Conservation (phyloP, 176 grass and related monocot species). For the Calamus simplicifolius region DNA sequence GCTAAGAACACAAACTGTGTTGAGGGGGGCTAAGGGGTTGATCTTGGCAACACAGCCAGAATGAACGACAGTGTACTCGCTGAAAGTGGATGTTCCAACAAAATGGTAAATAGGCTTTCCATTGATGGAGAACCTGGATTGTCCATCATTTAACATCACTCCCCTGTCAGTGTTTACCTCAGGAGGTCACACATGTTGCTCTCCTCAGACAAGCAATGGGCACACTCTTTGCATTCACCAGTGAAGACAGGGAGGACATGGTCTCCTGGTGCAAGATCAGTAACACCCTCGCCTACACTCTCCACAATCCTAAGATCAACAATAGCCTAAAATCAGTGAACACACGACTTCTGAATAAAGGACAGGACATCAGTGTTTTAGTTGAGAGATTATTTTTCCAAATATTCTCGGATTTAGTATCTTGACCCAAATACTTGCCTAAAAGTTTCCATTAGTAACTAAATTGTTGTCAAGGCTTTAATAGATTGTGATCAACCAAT, state of each 20-base stretch:
- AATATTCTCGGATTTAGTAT: too few relatives aligned
- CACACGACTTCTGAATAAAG: too few relatives aligned
- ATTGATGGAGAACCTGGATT: slow-evolving; percentile 3
- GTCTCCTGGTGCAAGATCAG: slow-evolving; percentile 9
- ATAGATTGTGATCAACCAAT: too few relatives aligned
- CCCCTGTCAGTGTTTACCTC: slow-evolving; percentile 9
- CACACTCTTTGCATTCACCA: slow-evolving; percentile 10
- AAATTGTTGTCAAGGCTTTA: too few relatives aligned
- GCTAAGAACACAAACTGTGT: slow-evolving; percentile 3
- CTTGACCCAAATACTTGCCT: too few relatives aligned
- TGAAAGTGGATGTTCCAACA: slow-evolving; percentile 7
- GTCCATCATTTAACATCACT: slow-evolving; percentile 3
- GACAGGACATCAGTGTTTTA: too few relatives aligned
- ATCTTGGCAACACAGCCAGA: slow-evolving; percentile 4
- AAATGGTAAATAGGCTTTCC: slow-evolving; percentile 8
- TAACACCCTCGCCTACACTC: slow-evolving; percentile 10
- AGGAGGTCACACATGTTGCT: slow-evolving; percentile 10
- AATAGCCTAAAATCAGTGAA: too few relatives aligned
- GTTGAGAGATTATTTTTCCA: too few relatives aligned
- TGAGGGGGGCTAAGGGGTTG: slow-evolving; percentile 1
- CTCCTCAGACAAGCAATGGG: slow-evolving; percentile 1
- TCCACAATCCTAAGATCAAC: slow-evolving; percentile 2
- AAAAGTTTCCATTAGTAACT: too few relatives aligned
- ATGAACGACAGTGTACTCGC: slow-evolving; percentile 5
- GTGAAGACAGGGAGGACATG: slow-evolving; percentile 15